These are phyloP conservation scores for Phytophthora kernoviae DNA, from an alignment of 352 stramenopile genomes.

Conservation along the genomic window DNA sequence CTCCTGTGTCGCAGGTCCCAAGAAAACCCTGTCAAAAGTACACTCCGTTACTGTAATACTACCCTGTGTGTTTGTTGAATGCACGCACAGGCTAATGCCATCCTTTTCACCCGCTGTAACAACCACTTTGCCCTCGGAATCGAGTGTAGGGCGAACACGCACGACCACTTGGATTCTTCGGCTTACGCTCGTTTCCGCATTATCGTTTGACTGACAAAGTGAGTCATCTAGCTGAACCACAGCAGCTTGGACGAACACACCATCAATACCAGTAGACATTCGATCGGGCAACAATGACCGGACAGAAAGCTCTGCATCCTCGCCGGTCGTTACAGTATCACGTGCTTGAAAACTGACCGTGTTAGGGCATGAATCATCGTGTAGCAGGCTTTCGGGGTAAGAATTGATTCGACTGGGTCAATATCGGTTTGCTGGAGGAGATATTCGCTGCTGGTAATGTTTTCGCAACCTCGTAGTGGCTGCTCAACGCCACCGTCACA, in stretches of 20 bases:
- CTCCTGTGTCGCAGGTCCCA: conserved; percentile 58
- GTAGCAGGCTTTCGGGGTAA: neutral
- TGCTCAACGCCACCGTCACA: conserved; percentile 1
- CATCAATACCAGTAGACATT: no score
- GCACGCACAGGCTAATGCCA: conserved; percentile 27
- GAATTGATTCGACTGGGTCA: neutral
- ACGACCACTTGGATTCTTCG: conserved; percentile 70
- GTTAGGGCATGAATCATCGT: neutral
- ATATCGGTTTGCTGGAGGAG: no score
- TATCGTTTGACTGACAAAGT: conserved; percentile 1
- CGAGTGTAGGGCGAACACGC: conserved; percentile 54
- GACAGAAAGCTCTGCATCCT: neutral
- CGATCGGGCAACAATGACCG: no score
- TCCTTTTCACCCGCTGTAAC: conserved; percentile 41
- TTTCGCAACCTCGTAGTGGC: neutral
- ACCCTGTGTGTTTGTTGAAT: conserved; percentile 21
- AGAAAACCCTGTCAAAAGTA: conserved; percentile 79
- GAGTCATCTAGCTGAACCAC: neutral
- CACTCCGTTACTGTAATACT: conserved; percentile 60
- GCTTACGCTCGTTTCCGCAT: conserved; percentile 1
- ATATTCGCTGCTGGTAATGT: neutral
- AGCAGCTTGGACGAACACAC: neutral
- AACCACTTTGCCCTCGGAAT: conserved; percentile 30
- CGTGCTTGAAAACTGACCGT: neutral
- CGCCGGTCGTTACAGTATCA: neutral